A percentile compares a stretch with the other conserved stretches of the same genome.
phyloP scores from a whole-genome alignment of 208 protist genomes.

The Trypanosomatidae sp. region DNA sequence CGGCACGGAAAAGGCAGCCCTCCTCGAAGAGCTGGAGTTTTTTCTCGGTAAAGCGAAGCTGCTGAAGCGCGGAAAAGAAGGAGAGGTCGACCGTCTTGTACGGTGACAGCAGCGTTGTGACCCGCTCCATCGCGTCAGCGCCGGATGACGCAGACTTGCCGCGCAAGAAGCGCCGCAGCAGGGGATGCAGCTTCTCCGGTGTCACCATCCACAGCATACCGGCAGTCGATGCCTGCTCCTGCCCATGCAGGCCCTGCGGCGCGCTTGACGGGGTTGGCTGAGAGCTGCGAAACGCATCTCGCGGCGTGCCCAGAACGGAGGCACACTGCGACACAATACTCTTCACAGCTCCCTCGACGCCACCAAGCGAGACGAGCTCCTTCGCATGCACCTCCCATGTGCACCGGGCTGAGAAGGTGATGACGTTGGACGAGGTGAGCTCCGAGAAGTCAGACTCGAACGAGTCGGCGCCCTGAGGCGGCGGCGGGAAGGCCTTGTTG shows the following conservation, averaged over 20 bases:
- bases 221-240: slow-evolving; percentile 80
- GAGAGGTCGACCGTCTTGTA: slow-evolving; percentile 84
- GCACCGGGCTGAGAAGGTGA: slow-evolving; percentile 48
- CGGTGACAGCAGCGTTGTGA: slow-evolving; percentile 77
- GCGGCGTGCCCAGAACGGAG: slow-evolving; percentile 56
- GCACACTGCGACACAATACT: slow-evolving; percentile 78
- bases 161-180: slow-evolving; percentile 61
- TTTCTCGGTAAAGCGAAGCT: slow-evolving; percentile 91
- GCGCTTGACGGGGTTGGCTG: slow-evolving; percentile 58
- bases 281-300: slow-evolving; percentile 75
- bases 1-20: slow-evolving; percentile 85
- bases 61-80: slow-evolving; percentile 89
- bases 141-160: slow-evolving; percentile 71
- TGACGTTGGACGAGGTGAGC: slow-evolving; percentile 42
- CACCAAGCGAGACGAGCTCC: slow-evolving; percentile 62
- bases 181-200: slow-evolving; percentile 64
- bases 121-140: slow-evolving; percentile 88
- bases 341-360: slow-evolving; percentile 61
- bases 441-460: slow-evolving; percentile 88
- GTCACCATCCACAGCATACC: slow-evolving; percentile 90
- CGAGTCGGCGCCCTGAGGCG: slow-evolving; percentile 61
- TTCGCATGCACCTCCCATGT: slow-evolving; percentile 73
- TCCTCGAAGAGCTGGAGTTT: slow-evolving; percentile 92
- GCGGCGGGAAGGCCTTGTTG: slow-evolving; percentile 61
- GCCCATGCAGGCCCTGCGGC: slow-evolving; percentile 64